Percentiles rank a stretch among this genome's conserved stretches.
Evolutionary conservation across 169 alveolate species (phyloP).

Genomic region (Cardiosporidium cionae): DNA sequence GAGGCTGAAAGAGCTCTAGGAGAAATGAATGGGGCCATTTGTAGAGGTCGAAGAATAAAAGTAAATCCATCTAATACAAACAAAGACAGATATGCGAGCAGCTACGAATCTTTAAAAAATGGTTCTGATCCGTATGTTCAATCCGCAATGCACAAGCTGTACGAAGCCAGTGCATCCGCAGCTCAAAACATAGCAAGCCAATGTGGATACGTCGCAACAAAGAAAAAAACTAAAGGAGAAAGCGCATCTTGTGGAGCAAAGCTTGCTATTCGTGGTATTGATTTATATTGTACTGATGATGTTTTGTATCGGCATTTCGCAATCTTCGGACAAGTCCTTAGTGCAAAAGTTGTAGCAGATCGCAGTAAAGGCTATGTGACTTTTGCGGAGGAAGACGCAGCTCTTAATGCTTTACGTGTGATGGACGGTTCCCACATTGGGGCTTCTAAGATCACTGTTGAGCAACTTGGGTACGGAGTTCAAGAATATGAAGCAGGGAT

Average conservation of each 20-base stretch:
- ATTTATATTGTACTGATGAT: slow-evolving; percentile 1
- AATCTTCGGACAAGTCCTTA: slow-evolving; percentile 13
- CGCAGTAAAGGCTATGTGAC: slow-evolving; percentile 14
- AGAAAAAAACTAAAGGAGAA: slow-evolving; percentile 4
- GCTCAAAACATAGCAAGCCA: slow-evolving; percentile 25
- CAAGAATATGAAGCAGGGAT: no score
- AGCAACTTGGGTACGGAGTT: no score
- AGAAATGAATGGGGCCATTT: slow-evolving; percentile 24
- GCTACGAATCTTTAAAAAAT: not conserved
- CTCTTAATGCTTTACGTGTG: slow-evolving; percentile 4
- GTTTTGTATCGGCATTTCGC: slow-evolving; percentile 15
- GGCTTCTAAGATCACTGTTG: no score
- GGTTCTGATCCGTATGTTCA: not conserved
- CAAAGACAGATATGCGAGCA: not conserved
- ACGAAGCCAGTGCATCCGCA: slow-evolving; percentile 10
- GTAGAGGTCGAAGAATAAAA: slow-evolving; percentile 11
- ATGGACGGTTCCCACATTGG: slow-evolving; percentile 9
- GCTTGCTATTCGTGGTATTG: slow-evolving; percentile 16
- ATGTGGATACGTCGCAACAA: slow-evolving; percentile 5
- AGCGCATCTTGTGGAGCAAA: no score
- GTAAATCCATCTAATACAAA: slow-evolving; percentile 17
- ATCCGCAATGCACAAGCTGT: slow-evolving; percentile 16
- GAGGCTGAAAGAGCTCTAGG: slow-evolving; percentile 22
- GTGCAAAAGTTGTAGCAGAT: not conserved
- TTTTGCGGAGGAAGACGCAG: slow-evolving; percentile 20